Base-by-base conservation (phyloP, 169 alveolate genomes). In the Cryptosporidium muris region DNA sequence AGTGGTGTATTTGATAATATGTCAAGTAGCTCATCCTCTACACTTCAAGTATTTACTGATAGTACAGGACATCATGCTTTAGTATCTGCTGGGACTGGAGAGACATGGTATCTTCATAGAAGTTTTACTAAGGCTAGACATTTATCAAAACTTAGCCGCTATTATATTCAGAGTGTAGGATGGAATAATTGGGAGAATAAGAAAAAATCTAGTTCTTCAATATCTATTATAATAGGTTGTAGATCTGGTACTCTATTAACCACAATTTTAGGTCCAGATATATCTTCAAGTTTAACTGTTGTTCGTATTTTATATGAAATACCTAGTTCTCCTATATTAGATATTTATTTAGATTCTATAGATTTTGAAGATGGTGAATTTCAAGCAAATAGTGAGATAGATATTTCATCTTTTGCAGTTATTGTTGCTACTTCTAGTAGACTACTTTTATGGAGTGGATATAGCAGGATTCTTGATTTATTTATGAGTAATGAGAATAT, bases 231-330 rank as follows among this genome's bases (percentile, higher is more conserved):
- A 7, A 74, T 74, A 36, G 85, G 85, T 11, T 74, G 85, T 37
- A 74, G 48, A 48, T 58, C 42, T 11, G 85, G 85, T 16, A 56
- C 67, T 9, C 42, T 74, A 42, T 42, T 74, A 52, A 74, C 85
- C 16, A 74, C 85, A 43, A 74, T 74, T 43, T 38, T 74, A 40
- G 85, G 85, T 2, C 85, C 85, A 43, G 85, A 74, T 45, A 74
- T 74, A 38, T 74, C 85, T 47, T 60, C 85, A 2, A 74, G 68
- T 43, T 74, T 68, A 2, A 45, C 67, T 9, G 85, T 74, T 34
- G 38, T 74, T 3, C 40, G 85, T 37, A 60, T 74, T 12, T 48
- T 74, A 2, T 54, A 74, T 42, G 85, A 74, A 25, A 60, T 74
- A 5, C 40, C 85, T 4, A 51, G 51, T 7, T 45, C 67, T 4